A percentile compares a stretch with the other conserved stretches of the same genome.
phyloP scores from a whole-genome alignment of 768 basidiomycete species.

The Lepiota venenata region DNA sequence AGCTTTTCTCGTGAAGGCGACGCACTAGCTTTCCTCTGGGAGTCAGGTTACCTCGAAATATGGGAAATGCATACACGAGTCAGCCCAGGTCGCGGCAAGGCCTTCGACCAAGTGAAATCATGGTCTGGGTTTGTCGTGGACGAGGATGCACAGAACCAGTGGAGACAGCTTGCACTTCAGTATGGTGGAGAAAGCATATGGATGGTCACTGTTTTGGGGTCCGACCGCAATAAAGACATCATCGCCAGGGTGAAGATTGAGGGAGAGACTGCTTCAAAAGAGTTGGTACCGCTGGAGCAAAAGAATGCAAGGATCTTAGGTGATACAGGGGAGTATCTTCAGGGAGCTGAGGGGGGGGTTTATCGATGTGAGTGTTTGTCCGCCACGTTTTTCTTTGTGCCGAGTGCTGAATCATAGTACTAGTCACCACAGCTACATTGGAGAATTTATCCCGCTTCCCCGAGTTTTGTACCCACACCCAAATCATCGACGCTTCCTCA shows the following conservation, averaged over 20 bases:
- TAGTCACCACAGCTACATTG: slow-evolving; percentile 16
- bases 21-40: slow-evolving; percentile 64
- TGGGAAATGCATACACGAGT: slow-evolving; percentile 69
- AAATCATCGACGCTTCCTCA: slow-evolving; percentile 24
- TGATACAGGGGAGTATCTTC: slow-evolving; percentile 27
- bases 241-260: slow-evolving; percentile 27
- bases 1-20: slow-evolving; percentile 59
- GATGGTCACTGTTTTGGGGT: slow-evolving; percentile 37
- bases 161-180: slow-evolving; percentile 31
- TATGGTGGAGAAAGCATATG: slow-evolving; percentile 13
- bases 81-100: slow-evolving; percentile 50
- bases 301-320: slow-evolving; percentile 48
- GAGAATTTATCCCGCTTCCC: slow-evolving; percentile 39
- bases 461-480: slow-evolving; percentile 54
- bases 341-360: slow-evolving; percentile 46
- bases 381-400: no score
- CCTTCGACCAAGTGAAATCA: slow-evolving; percentile 49
- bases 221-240: slow-evolving; percentile 28
- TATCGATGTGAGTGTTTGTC: slow-evolving; percentile 34
- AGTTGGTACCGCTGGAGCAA: slow-evolving; percentile 26
- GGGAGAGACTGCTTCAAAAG: slow-evolving; percentile 8
- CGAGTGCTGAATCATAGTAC: neutral
- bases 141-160: slow-evolving; percentile 16
- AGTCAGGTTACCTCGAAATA: slow-evolving; percentile 61
- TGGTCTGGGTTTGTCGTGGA: slow-evolving; percentile 30